Base-by-base conservation (phyloP, 2,329 filamentous ascomycete genomes). In the Cytospora schulzeri region DNA sequence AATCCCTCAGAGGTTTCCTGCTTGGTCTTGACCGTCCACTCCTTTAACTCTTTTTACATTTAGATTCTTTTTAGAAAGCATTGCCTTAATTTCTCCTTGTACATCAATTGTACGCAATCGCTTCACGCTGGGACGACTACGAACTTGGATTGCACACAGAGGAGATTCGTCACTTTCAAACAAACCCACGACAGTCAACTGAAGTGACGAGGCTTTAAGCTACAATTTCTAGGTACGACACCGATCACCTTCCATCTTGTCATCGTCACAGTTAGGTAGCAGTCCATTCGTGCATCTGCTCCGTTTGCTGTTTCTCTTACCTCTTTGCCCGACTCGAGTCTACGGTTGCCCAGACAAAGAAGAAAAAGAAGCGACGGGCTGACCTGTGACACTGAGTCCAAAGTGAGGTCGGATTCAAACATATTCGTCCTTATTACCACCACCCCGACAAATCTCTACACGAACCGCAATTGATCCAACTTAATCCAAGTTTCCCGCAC, bases 21-120 rank as follows among this genome's bases (percentile, higher is more conserved):
- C 83, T 86, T 64, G 84, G 83, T 83, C 77, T 85, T 79, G 82
- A 74, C 83, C 83, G 83, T 86, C 83, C 83, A 79, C 82, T 86
- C 83, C 80, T 81, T 81, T 83, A 69, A 66, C 69, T 68, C 69
- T 68, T 64, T 69, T 69, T 69, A 51, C 57, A 41, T 61, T 69
- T 62, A 61, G 63, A 66, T 67, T 60, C 62, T 57, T 55, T 45
- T 24, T 67, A 64, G 50, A 35, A 50, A 68, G 68, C 68, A 66
- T 69, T 69, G 61, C 66, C 58, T 67, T 69, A 68, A 67, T 69
- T 53, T 64, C 64, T 57, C 60, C 50, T 51, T 60, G 48, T 62
- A 57, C 56, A 54, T 26, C 60, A 48, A 48, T 12, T 15, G 28
- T 59, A 57, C 60, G 63, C 68, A 66, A 62, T 67, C 60, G 66